A percentile compares a stretch with the other conserved stretches of the same genome.
phyloP scores from a whole-genome alignment of 2,329 filamentous ascomycete species.

The Aspergillus eucalypticola region DNA sequence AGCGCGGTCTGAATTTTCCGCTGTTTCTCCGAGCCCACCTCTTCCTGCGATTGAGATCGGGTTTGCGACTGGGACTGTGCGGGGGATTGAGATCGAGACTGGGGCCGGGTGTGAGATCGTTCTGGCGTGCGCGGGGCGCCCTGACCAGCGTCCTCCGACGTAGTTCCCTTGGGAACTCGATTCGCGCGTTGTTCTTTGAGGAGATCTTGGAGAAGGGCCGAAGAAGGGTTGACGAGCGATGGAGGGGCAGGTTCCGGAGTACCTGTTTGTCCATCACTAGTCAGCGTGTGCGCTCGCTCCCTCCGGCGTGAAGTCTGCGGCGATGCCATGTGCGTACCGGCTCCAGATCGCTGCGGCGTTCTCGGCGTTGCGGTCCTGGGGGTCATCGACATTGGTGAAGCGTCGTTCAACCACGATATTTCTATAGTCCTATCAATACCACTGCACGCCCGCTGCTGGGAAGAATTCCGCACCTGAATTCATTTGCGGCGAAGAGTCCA shows the following conservation, averaged over 20 bases:
- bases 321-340: constrained; percentile 23
- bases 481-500: constrained; percentile 33
- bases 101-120: constrained; percentile 20
- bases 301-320: no score
- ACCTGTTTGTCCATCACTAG: constrained; percentile 20
- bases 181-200: constrained; percentile 45
- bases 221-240: constrained; percentile 42
- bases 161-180: constrained; percentile 32
- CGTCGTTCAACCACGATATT: constrained; percentile 34
- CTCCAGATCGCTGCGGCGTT: constrained; percentile 26
- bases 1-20: constrained; percentile 33
- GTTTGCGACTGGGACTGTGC: constrained; percentile 18
- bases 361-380: constrained; percentile 22
- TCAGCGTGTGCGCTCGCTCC: constrained; percentile 11
- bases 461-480: constrained; percentile 20
- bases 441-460: neutral
- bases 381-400: constrained; percentile 26
- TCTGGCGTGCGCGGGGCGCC: constrained; percentile 29
- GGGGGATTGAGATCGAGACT: constrained; percentile 11
- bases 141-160: constrained; percentile 27
- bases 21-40: constrained; percentile 38
- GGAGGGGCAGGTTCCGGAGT: constrained; percentile 32
- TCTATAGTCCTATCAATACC: constrained; percentile 22
- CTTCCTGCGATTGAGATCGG: constrained; percentile 31
- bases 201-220: constrained; percentile 41